phyloP scores from a whole-genome alignment of 495 filamentous ascomycete genomes.

The Astrocystis sublimbata region DNA sequence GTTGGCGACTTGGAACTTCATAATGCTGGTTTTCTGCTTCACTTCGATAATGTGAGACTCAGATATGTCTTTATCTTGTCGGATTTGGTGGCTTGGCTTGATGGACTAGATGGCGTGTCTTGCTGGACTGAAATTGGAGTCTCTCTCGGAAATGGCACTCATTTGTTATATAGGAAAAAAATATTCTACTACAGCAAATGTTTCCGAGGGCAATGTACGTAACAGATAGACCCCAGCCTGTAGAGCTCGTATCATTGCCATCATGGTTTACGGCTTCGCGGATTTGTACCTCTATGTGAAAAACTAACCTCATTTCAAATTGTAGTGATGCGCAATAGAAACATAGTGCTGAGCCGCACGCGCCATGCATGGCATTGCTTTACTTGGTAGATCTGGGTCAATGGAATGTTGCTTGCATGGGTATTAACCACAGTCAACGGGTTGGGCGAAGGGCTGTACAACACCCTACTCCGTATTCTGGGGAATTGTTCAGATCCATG shows the following conservation, averaged over 20 bases:
- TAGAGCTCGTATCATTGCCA: background rate
- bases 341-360: background rate
- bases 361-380: background rate
- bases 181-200: background rate
- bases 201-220: background rate
- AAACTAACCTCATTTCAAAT: constrained; percentile 3
- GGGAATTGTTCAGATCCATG: too few relatives aligned
- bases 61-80: too few relatives aligned
- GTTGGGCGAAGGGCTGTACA: background rate
- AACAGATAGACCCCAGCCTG: background rate
- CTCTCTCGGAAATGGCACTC: background rate
- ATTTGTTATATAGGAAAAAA: background rate
- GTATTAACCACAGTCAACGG: background rate
- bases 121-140: background rate
- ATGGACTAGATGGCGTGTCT: background rate
- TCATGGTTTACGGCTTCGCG: background rate
- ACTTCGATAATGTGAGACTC: too few relatives aligned
- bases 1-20: background rate
- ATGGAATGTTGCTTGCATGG: background rate
- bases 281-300: background rate
- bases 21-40: background rate
- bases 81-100: too few relatives aligned
- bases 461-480: background rate
- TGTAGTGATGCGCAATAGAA: background rate
- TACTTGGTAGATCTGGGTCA: background rate